A percentile compares a stretch with the other conserved stretches of the same genome.
phyloP scores from a whole-genome alignment of 2,329 filamentous ascomycete genomes.

The Epicoccum sorghinum region DNA sequence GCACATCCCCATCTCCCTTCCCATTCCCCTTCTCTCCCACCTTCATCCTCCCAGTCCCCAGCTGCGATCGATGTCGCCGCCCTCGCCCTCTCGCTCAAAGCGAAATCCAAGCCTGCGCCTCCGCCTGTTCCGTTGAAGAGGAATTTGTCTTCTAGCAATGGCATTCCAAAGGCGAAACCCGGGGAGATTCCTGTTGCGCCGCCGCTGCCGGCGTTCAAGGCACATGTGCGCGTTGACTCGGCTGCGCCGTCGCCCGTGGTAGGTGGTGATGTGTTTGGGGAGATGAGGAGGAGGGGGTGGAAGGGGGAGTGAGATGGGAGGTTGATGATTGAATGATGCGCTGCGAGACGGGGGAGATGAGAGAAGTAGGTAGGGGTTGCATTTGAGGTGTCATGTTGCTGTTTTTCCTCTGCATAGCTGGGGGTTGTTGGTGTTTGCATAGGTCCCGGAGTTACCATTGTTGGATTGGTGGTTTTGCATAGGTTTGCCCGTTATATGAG shows the following conservation, averaged over 20 bases:
- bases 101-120: neutral
- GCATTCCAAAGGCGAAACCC: too few relatives aligned
- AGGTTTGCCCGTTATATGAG: too few relatives aligned
- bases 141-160: too few relatives aligned
- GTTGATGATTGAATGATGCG: too few relatives aligned
- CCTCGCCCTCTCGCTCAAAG: too few relatives aligned
- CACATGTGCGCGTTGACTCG: neutral
- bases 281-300: conserved; percentile 8
- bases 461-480: too few relatives aligned
- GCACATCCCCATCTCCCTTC: neutral
- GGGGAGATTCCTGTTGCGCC: neutral
- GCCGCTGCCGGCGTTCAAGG: neutral
- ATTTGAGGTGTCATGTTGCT: too few relatives aligned
- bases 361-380: too few relatives aligned
- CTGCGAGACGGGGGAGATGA: too few relatives aligned
- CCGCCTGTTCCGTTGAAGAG: neutral
- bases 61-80: neutral
- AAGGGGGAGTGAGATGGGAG: neutral
- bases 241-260: neutral
- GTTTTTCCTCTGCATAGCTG: too few relatives aligned
- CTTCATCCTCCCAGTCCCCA: neutral
- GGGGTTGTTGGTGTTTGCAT: too few relatives aligned
- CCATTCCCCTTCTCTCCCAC: neutral
- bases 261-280: neutral
- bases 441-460: too few relatives aligned